Evolutionary conservation across 1,139 yeast species (phyloP).

Genomic region (Debaryomyces sp.): DNA sequence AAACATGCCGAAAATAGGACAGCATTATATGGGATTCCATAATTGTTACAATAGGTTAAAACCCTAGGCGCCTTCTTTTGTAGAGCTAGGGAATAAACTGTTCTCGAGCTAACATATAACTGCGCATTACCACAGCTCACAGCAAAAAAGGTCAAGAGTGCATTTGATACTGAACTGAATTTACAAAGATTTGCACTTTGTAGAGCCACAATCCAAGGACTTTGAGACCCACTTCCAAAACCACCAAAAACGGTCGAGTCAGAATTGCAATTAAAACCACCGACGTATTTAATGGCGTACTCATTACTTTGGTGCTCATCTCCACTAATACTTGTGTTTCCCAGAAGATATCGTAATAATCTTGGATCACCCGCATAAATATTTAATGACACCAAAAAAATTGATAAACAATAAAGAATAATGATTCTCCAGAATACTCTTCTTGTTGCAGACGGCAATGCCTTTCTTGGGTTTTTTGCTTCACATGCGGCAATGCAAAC

Average conservation of each 20-base stretch:
- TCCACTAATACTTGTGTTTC: conserved; percentile 32
- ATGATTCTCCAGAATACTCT: conserved; percentile 74
- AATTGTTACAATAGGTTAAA: conserved; percentile 59
- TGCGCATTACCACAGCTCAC: conserved; percentile 78
- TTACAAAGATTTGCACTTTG: conserved; percentile 69
- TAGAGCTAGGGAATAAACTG: conserved; percentile 72
- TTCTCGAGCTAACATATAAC: conserved; percentile 76
- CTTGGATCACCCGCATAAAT: conserved; percentile 79
- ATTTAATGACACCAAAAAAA: conserved; percentile 72
- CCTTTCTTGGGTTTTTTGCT: conserved; percentile 76
- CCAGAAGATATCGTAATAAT: conserved; percentile 53
- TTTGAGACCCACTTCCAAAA: conserved; percentile 61
- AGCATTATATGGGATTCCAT: conserved; percentile 75
- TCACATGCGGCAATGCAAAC: conserved; percentile 88
- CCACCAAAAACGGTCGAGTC: conserved; percentile 47
- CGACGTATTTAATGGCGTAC: conserved; percentile 41
- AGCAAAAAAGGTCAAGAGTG: conserved; percentile 71
- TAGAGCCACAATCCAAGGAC: conserved; percentile 82
- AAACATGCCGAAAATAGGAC: conserved; percentile 64
- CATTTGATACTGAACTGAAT: conserved; percentile 64
- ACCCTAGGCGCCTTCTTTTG: conserved; percentile 69
- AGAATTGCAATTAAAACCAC: conserved; percentile 41
- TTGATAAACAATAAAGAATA: conserved; percentile 66
- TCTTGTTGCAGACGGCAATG: conserved; percentile 77
- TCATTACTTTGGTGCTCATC: conserved; percentile 25